Evolutionary conservation across 2,329 filamentous ascomycete species (phyloP), one percentile per base, ranked within the genome.

Genomic region (Colletotrichum shisoi): DNA sequence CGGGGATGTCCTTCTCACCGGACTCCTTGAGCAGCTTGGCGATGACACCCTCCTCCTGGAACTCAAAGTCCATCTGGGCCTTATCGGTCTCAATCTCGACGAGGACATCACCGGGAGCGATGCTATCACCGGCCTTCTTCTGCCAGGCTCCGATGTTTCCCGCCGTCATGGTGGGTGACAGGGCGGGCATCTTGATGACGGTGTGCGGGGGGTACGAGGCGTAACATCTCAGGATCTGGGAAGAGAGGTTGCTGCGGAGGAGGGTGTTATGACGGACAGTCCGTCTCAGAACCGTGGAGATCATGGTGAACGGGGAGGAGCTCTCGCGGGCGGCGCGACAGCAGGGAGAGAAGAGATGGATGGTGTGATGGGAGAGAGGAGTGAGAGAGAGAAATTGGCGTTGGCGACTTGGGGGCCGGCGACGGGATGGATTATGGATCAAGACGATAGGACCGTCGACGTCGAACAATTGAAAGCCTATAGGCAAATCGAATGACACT

Each of bases 11-110:
- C 85, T 98, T 99, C 80, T 90, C 91, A 72, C 96, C 96, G 68
- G 91, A 90, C 52, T 97, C 91, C 83, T 93, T 95, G 76, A 99
- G 84, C 71, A 98, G 87, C 87, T 97, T 97, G 75, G 95, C 94
- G 73, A 99, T 86, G 69, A 96, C 87, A 84, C 94, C 95, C 79
- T 98, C 95, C 76, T 99, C 95, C 82, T 99, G 95, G 82, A 96
- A 98, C 82, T 99, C 95, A 79, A 99, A 98, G 84, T 99, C 95
- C 95, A 99, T 99, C 84, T 98, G 95, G 71, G 95, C 95, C 87
- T 99, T 99, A 83, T 99, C 95, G 74, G 95, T 99, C 87, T 99
- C 95, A 76, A 98, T 97, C 85, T 97, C 94, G 73, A 97, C 94
- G 73, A 99, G 84, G 53, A 99, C 95, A 79, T 99, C 95, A 78